Percentiles rank a stretch among this genome's conserved stretches.
Conservation (phyloP, 2,329 filamentous ascomycete species). For the Endoconidiophora laricicola region DNA sequence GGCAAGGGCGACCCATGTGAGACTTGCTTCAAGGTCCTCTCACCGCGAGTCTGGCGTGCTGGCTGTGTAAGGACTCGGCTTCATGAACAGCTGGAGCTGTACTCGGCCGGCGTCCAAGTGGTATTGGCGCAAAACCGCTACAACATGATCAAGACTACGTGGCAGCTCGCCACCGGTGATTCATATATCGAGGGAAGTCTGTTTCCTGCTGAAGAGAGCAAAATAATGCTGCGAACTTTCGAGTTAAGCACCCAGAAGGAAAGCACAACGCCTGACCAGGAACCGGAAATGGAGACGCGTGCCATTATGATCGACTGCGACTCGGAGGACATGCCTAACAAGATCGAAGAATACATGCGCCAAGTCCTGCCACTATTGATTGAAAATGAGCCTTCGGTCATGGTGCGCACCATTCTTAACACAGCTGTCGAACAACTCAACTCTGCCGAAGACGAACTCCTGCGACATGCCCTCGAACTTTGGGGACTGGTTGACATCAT, state of each 20-base stretch:
- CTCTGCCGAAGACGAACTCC: slow-evolving; percentile 34
- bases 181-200: slow-evolving; percentile 40
- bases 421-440: slow-evolving; percentile 31
- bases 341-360: slow-evolving; percentile 44
- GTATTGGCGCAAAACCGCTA: slow-evolving; percentile 44
- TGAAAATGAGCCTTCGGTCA: slow-evolving; percentile 40
- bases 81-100: slow-evolving; percentile 44
- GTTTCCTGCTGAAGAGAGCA: slow-evolving; percentile 33
- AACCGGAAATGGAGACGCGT: slow-evolving; percentile 22
- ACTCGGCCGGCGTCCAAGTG: slow-evolving; percentile 46
- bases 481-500: slow-evolving; percentile 51
- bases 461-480: slow-evolving; percentile 42
- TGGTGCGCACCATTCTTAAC: slow-evolving; percentile 41
- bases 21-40: slow-evolving; percentile 45
- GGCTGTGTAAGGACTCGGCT: slow-evolving; percentile 47
- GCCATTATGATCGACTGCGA: slow-evolving; percentile 44
- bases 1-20: slow-evolving; percentile 46
- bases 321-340: slow-evolving; percentile 40
- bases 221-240: slow-evolving; percentile 12
- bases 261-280: slow-evolving; percentile 17
- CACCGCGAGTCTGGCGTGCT: slow-evolving; percentile 47
- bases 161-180: slow-evolving; percentile 32
- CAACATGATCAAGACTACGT: slow-evolving; percentile 34
- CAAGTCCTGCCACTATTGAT: slow-evolving; percentile 41
- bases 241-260: slow-evolving; percentile 20